Conservation (phyloP, 495 filamentous ascomycete species). For the Clohesyomyces aquaticus region DNA sequence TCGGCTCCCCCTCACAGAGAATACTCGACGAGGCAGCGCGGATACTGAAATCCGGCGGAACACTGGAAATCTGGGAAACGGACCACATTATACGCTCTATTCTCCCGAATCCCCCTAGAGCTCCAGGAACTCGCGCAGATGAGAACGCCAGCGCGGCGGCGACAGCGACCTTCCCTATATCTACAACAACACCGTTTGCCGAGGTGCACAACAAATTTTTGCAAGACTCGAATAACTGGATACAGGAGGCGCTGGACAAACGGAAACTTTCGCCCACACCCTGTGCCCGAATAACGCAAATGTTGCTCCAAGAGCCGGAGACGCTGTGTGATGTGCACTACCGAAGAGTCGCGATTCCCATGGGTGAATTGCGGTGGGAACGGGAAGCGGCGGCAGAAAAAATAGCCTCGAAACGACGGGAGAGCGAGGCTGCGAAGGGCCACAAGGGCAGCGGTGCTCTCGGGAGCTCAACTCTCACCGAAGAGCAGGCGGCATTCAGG, state of each 20-base stretch:
- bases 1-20: conserved; percentile 64
- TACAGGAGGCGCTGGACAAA: conserved; percentile 72
- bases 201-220: conserved; percentile 78
- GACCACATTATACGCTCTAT: conserved; percentile 78
- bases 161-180: conserved; percentile 79
- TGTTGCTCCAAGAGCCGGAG: conserved; percentile 80
- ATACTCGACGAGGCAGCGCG: conserved; percentile 78
- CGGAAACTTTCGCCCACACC: conserved; percentile 73
- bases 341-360: conserved; percentile 79
- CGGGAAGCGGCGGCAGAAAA: conserved; percentile 63
- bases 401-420: conserved; percentile 29
- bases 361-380: conserved; percentile 89
- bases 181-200: conserved; percentile 78
- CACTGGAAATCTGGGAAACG: conserved; percentile 84
- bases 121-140: conserved; percentile 56
- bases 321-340: conserved; percentile 68
- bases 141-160: conserved; percentile 65
- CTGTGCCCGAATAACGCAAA: conserved; percentile 76
- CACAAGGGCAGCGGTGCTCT: conserved; percentile 33
- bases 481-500: conserved; percentile 74
- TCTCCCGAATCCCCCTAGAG: conserved; percentile 70
- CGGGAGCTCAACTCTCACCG: conserved; percentile 56
- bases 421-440: conserved; percentile 44
- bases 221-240: conserved; percentile 83
- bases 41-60: conserved; percentile 75